Evolutionary conservation across 2,329 filamentous ascomycete species (phyloP).

Genomic region (Epichloe sp.): DNA sequence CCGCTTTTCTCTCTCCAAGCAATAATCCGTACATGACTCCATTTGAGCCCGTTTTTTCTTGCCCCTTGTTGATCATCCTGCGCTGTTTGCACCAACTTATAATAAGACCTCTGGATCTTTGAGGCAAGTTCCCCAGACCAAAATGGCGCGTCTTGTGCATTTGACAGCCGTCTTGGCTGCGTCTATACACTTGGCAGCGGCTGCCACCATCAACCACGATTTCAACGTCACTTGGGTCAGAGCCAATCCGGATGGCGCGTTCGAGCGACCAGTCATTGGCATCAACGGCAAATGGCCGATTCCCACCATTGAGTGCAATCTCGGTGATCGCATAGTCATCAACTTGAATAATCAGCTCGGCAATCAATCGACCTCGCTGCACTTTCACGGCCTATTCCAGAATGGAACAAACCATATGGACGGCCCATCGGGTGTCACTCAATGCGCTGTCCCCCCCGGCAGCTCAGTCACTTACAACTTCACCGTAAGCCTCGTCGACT

Average conservation of each 20-base stretch:
- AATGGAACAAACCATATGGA: constrained; percentile 60
- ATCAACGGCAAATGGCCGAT: constrained; percentile 69
- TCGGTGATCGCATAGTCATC: constrained; percentile 49
- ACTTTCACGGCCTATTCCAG: constrained; percentile 61
- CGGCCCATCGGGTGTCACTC: constrained; percentile 51
- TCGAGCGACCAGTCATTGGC: constrained; percentile 54
- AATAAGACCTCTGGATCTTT: not conserved
- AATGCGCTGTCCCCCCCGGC: constrained; percentile 57
- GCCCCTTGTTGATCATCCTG: not conserved
- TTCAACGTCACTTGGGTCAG: constrained; percentile 61
- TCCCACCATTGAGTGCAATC: constrained; percentile 47
- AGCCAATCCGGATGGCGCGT: constrained; percentile 57
- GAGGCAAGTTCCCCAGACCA: not conserved
- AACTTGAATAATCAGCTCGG: constrained; percentile 46
- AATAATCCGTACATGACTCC: too few relatives aligned
- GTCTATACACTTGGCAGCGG: constrained; percentile 10
- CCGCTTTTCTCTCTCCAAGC: too few relatives aligned
- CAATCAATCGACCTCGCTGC: constrained; percentile 49
- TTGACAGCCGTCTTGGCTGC: constrained; percentile 7
- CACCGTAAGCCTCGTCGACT: constrained; percentile 28
- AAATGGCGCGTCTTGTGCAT: constrained; percentile 9
- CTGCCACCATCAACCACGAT: constrained; percentile 42
- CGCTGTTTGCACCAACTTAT: not conserved
- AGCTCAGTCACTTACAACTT: constrained; percentile 58
- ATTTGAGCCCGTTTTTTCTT: not conserved